phyloP scores from a whole-genome alignment of 352 stramenopile species.

The Phytophthora fragariaefolia region DNA sequence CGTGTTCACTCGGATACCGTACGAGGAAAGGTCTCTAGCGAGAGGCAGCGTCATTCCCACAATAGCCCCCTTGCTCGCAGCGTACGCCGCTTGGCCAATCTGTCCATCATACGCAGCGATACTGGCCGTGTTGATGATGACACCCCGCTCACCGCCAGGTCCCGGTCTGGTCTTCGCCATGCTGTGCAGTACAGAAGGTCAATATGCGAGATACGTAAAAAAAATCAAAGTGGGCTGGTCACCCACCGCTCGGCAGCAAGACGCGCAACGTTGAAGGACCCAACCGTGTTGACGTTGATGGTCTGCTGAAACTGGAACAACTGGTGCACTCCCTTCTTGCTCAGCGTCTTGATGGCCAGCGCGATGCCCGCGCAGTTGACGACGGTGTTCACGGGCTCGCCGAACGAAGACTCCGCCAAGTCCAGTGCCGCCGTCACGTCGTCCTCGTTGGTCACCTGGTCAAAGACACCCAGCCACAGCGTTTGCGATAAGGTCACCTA shows the following conservation, averaged over 20 bases:
- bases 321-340: conserved; percentile 92
- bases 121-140: conserved; percentile 99
- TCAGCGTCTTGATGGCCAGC: conserved; percentile 92
- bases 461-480: background rate
- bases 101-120: conserved; percentile 98
- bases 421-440: conserved; percentile 91
- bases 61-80: conserved; percentile 96
- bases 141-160: conserved; percentile 90
- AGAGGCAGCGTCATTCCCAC: conserved; percentile 97
- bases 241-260: conserved; percentile 93
- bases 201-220: background rate
- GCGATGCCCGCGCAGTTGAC: conserved; percentile 97
- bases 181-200: conserved; percentile 34
- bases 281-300: conserved; percentile 96
- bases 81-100: conserved; percentile 97
- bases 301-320: conserved; percentile 94
- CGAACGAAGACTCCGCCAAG: conserved; percentile 91
- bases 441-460: conserved; percentile 92
- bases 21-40: conserved; percentile 93
- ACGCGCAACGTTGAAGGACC: conserved; percentile 98
- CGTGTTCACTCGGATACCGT: conserved; percentile 96
- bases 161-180: conserved; percentile 84
- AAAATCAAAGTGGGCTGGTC: background rate
- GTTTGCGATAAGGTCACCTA: background rate
- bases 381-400: conserved; percentile 93